Evolutionary conservation across 805 yeast genomes (phyloP).

Genomic region (Saturnispora saitoi): DNA sequence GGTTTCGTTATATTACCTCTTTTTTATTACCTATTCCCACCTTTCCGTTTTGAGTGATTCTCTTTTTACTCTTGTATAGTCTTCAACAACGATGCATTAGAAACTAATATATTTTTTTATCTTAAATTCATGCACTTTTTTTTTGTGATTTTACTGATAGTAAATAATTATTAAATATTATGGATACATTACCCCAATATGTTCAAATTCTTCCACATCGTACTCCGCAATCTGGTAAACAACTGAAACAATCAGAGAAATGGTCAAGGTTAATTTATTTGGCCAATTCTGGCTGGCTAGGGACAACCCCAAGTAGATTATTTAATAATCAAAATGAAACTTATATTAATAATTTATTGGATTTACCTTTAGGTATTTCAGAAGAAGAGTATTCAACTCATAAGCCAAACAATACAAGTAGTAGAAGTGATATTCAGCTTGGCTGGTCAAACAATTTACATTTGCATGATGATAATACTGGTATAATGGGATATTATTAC

Average conservation of each 20-base stretch:
- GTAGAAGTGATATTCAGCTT: background rate
- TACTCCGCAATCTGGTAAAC: background rate
- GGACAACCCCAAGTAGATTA: constrained; percentile 4
- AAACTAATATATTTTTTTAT: background rate
- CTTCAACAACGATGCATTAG: constrained; percentile 4
- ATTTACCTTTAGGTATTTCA: constrained; percentile 1
- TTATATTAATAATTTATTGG: constrained; percentile 1
- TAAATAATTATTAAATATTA: background rate
- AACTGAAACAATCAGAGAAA: background rate
- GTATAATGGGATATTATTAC: constrained; percentile 6
- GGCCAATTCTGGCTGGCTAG: constrained; percentile 9
- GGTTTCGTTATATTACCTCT: background rate
- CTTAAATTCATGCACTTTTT: background rate
- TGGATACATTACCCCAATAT: background rate
- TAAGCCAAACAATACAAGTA: background rate
- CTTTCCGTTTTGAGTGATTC: background rate
- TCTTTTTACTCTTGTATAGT: constrained; percentile 2
- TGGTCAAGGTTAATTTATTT: constrained; percentile 1
- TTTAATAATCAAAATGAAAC: constrained; percentile 1
- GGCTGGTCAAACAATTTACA: constrained; percentile 2
- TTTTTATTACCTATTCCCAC: constrained; percentile 2
- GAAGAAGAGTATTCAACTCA: background rate
- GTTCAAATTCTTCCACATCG: constrained; percentile 1
- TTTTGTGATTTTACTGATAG: background rate
- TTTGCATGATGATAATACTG: background rate